phyloP scores from a whole-genome alignment of 169 alveolate species.

The Amoebophrya sp. region DNA sequence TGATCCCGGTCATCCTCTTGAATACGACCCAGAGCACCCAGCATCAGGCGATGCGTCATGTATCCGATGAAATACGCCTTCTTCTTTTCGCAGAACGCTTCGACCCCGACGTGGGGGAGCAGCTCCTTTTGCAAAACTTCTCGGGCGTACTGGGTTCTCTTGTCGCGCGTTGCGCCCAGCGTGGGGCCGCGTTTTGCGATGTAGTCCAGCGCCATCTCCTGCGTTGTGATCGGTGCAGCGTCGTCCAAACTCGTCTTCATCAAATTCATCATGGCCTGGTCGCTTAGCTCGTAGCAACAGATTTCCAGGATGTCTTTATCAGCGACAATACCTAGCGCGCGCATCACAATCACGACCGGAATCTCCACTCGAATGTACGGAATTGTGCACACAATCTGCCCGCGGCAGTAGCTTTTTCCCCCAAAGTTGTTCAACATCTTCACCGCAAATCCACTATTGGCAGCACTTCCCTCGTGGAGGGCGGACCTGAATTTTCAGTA shows the following conservation, averaged over 20 bases:
- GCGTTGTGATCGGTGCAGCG: constrained; percentile 82
- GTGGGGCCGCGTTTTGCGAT: constrained; percentile 95
- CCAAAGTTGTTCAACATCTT: constrained; percentile 65
- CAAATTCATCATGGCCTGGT: constrained; percentile 89
- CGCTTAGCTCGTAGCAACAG: constrained; percentile 88
- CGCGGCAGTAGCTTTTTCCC: constrained; percentile 65
- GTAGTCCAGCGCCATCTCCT: constrained; percentile 81
- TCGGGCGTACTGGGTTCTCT: constrained; percentile 87
- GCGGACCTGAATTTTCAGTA: no score
- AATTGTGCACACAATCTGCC: constrained; percentile 89
- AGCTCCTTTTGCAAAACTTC: constrained; percentile 91
- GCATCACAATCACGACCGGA: constrained; percentile 90
- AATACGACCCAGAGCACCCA: constrained; percentile 89
- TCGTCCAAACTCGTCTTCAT: constrained; percentile 89
- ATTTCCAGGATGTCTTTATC: constrained; percentile 78
- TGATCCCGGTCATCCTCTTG: constrained; percentile 99
- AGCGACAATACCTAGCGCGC: constrained; percentile 91
- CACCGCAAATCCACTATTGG: constrained; percentile 86
- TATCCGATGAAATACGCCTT: constrained; percentile 98
- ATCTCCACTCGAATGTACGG: constrained; percentile 93
- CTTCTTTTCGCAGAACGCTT: constrained; percentile 81
- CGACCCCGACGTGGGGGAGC: constrained; percentile 96
- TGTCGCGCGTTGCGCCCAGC: constrained; percentile 61
- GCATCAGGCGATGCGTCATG: constrained; percentile 93
- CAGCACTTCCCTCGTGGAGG: constrained; percentile 77